Evolutionary conservation across 768 basidiomycete genomes (phyloP), one percentile per base, ranked within the genome.

Genomic region (Termitomyces sp.): DNA sequence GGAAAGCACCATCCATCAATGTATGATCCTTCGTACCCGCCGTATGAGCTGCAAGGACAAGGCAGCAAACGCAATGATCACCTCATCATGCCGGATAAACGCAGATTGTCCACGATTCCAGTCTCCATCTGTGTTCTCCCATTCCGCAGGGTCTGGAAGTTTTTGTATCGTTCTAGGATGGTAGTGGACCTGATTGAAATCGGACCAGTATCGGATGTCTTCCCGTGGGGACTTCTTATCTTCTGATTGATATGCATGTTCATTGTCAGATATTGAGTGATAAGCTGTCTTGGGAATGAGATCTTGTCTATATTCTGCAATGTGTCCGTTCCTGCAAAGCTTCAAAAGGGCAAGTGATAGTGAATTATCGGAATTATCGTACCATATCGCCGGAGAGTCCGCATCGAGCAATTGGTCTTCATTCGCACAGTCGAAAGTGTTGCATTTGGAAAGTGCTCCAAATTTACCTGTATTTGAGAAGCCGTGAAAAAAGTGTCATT

Each of bases 1-100:
- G 80, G 53, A 92, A 74, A 13, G 83, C 75, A 5, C 80, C 83
- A 44, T 92, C 89, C 81, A 90, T 85, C 49, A 91, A 64, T 51
- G 79, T 80, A n/a, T 71, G 71, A 45, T 83, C 80, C 89, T 91
- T 32, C 28, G 42, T 7, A 22, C 35, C 35, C 20, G 22, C 24
- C 54, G 8, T 30, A 44, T 53, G 33, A 24, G 16, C 54, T 24
- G 40, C 35, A 28, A 55, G 32, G 28, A 33, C 20, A 51, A 57
- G 38, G 14, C 22, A 24, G 56, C 20, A 63, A 26, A 30, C 24
- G 2, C 20, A 14, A 14, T 36, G 38, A 24, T 58, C 65, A 87
- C 89, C 69, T 82, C 70, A 53, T 90, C 75, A 63, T 81, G 81
- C 36, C 75, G 75, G 44, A 64, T 59, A 67, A 88, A 91, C 0